Base-by-base conservation (phyloP, 495 filamentous ascomycete species). In the Cryomyces minteri region DNA sequence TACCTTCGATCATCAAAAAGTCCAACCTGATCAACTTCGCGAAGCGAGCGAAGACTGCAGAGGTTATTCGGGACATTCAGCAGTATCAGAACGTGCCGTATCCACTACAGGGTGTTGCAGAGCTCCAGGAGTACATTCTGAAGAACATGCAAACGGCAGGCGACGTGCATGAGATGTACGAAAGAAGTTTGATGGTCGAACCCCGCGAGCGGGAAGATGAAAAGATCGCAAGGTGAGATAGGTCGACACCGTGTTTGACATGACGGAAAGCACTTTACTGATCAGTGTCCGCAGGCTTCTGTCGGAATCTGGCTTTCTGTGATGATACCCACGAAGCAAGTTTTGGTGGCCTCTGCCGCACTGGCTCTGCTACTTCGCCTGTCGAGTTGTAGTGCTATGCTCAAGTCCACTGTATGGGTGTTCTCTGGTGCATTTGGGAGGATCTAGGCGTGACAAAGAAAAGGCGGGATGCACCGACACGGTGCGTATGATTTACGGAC, bases 121-220 rank as follows among this genome's bases (percentile, higher is more conserved):
- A 96, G 60, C 72, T 98, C 52, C 92, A 96, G 61, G 88, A 96
- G 51, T 96, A 95, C 65, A 95, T 98, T 46, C 68, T 95, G 47
- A 83, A 77, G 56, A 94, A 94, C 60, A 88, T 98, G 76, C 79
- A 88, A 65, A 76, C 76, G 7, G 90, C 90, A 2, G 82, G 83
- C 39, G 92, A 96, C 58, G 88, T 98, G 48, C 87, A 95, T 62
- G 87, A 96, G 68, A 95, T 96, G 92, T 98, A 95, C 64, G 85
- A 96, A 57, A 82, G 82, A 66, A 93, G 84, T 59, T 69, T 96
- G 68, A 70, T 75, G 50, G 79, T 98, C 43, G 90, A 98, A 62
- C 90, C 92, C 40, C 71, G 92, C 53, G 90, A 96, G 64, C 72
- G 90, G 51, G 90, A 96, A 62, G 90, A 98, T 60, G 90, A 98